These are phyloP conservation scores for Quercus mongolica DNA, from an alignment of 306 rosid genomes.

Conservation along the genomic window DNA sequence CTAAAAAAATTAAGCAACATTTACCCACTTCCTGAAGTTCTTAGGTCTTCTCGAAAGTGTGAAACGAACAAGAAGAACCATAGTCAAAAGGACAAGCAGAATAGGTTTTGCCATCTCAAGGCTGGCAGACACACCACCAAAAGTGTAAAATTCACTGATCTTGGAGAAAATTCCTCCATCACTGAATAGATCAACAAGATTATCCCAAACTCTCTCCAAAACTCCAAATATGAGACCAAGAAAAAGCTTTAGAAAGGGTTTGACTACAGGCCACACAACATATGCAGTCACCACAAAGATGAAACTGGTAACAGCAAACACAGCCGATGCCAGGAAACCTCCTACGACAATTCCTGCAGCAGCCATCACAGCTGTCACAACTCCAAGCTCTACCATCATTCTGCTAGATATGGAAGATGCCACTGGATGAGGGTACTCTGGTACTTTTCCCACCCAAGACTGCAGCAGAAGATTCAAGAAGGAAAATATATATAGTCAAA, in stretches of 20 bases:
- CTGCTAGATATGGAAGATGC: slow-evolving; percentile 91
- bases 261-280: slow-evolving; percentile 76
- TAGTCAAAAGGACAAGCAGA: slow-evolving; percentile 63
- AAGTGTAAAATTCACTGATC: slow-evolving; percentile 60
- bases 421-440: slow-evolving; percentile 83
- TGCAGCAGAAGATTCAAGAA: slow-evolving; percentile 38
- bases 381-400: slow-evolving; percentile 80
- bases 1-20: slow-evolving; percentile 22
- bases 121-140: slow-evolving; percentile 75
- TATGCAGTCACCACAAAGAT: slow-evolving; percentile 51
- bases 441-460: slow-evolving; percentile 76
- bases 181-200: slow-evolving; percentile 48
- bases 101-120: slow-evolving; percentile 55
- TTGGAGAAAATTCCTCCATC: slow-evolving; percentile 68
- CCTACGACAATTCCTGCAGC: slow-evolving; percentile 70
- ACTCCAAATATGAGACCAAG: slow-evolving; percentile 52
- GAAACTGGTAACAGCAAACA: slow-evolving; percentile 76
- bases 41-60: slow-evolving; percentile 96
- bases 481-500: slow-evolving; percentile 13
- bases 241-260: slow-evolving; percentile 65
- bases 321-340: slow-evolving; percentile 82
- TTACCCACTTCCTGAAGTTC: slow-evolving; percentile 98
- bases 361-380: slow-evolving; percentile 57
- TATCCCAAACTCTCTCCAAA: slow-evolving; percentile 75
- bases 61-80: slow-evolving; percentile 96